Percentiles rank a stretch among this genome's conserved stretches.
These are phyloP conservation scores for Irpex sp. DNA, from an alignment of 1,284 basidiomycete species.

Conservation along the genomic window DNA sequence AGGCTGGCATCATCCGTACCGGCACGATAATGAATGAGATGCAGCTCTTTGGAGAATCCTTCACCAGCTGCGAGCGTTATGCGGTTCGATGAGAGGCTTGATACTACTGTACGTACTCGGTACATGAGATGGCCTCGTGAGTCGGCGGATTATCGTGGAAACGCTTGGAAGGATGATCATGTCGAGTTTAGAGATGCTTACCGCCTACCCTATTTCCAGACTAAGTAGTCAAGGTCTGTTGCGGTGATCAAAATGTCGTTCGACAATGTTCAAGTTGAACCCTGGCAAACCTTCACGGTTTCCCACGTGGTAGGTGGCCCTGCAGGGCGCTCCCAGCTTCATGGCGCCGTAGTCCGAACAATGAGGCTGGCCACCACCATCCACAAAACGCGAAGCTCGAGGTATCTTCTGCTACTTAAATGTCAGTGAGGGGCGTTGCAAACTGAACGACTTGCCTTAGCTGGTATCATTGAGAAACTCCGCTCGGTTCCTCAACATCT, in stretches of 20 bases:
- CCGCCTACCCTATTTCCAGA: neutral
- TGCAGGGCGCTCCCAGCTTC: neutral
- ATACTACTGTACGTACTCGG: no score
- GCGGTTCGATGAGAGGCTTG: no score
- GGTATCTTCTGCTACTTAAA: neutral
- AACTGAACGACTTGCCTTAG: no score
- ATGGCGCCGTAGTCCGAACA: neutral
- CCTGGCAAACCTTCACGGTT: neutral
- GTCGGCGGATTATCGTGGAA: neutral
- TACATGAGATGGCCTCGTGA: no score
- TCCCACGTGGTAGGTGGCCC: neutral
- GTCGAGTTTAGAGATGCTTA: neutral
- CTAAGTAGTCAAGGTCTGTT: neutral
- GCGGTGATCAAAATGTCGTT: neutral
- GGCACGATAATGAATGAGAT: no score
- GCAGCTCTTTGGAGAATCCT: no score
- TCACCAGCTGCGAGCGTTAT: no score
- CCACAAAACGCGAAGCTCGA: neutral
- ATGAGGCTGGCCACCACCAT: neutral
- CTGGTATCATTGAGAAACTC: no score
- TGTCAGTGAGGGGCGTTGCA: no score
- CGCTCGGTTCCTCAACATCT: no score
- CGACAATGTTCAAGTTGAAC: neutral
- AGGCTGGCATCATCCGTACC: neutral
- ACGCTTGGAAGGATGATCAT: neutral